Conservation (phyloP, 192 early-diverging fungal genomes). For the Geosiphon pyriformis region DNA sequence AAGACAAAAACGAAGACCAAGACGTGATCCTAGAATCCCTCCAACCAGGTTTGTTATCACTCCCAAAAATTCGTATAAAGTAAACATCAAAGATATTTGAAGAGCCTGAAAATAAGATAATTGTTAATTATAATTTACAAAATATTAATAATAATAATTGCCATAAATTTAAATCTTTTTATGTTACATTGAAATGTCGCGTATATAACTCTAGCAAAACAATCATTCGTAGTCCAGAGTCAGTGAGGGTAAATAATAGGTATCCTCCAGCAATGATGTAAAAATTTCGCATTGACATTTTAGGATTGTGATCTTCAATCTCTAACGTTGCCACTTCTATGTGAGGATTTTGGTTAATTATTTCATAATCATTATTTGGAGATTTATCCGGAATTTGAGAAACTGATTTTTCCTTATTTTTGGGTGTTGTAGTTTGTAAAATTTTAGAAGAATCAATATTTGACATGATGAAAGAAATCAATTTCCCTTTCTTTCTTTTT, state of each 20-base stretch:
- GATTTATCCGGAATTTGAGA: not conserved
- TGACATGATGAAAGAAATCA: no score
- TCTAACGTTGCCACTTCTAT: not conserved
- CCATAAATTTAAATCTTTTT: no score
- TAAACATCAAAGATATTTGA: conserved; percentile 42
- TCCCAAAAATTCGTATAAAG: conserved; percentile 39
- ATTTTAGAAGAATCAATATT: no score
- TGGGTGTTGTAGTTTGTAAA: no score
- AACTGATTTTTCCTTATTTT: not conserved
- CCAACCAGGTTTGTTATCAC: conserved; percentile 42
- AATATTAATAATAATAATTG: not conserved
- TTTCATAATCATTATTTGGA: not conserved
- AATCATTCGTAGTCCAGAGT: conserved; percentile 44
- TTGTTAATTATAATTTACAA: not conserved
- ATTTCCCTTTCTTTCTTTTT: no score
- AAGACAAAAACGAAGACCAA: conserved; percentile 34
- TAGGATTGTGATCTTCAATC: not conserved
- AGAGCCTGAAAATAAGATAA: conserved; percentile 15
- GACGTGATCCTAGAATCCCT: conserved; percentile 37
- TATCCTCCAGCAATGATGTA: conserved; percentile 34
- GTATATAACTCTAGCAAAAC: conserved; percentile 37
- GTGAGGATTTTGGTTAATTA: not conserved
- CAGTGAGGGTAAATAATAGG: conserved; percentile 40
- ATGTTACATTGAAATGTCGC: conserved; percentile 28
- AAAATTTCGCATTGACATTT: conserved; percentile 24